Conservation (phyloP, 257 asterid genomes). For the Nicotiana otophora region DNA sequence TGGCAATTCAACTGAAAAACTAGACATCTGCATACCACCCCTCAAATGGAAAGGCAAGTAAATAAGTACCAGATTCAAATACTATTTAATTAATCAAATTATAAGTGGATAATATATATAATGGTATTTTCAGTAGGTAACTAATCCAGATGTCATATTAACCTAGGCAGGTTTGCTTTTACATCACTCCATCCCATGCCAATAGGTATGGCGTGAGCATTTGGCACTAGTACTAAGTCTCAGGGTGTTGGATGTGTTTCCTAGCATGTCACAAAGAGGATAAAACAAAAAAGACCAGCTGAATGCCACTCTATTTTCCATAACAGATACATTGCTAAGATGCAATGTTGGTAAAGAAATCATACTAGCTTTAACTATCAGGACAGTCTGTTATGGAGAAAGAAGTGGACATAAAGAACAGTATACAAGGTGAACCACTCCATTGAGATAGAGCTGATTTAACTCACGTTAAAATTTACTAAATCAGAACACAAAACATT, state of each 20-base stretch:
- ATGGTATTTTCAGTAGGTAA: not conserved
- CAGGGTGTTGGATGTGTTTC: no score
- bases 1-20: not conserved
- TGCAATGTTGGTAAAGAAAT: not conserved
- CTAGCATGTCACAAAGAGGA: no score
- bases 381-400: not conserved
- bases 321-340: not conserved
- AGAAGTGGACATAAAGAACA: not conserved
- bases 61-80: not conserved
- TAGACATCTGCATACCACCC: not conserved
- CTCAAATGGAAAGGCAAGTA: not conserved
- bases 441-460: not conserved
- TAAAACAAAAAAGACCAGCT: no score
- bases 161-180: not conserved
- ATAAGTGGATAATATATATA: not conserved
- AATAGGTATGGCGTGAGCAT: not conserved
- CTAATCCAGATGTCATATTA: not conserved
- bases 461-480: no score
- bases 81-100: not conserved
- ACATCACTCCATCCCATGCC: not conserved
- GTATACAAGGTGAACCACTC: not conserved
- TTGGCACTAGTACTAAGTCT: no score
- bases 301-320: no score
- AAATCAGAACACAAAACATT: no score
- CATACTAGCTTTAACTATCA: not conserved